These are phyloP conservation scores for Pleurotus salmoneostramineus DNA, from an alignment of 768 basidiomycete species.

Conservation along the genomic window DNA sequence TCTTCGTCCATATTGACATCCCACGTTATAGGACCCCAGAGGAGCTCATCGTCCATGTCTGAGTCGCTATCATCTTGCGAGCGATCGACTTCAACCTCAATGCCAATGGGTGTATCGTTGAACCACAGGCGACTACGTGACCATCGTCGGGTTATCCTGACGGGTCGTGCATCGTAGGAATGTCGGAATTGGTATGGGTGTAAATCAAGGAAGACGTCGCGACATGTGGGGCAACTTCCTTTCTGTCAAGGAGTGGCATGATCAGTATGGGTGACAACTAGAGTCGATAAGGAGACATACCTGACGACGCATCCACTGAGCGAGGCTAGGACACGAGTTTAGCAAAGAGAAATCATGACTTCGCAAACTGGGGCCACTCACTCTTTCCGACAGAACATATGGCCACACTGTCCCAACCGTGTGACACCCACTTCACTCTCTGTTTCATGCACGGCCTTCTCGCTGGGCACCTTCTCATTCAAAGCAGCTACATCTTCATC, in stretches of 20 bases:
- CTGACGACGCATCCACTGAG: conserved; percentile 60
- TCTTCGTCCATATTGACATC: not conserved
- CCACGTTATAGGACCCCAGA: not conserved
- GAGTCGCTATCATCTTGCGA: not conserved
- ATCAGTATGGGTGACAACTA: conserved; percentile 1
- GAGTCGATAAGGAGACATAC: conserved; percentile 28
- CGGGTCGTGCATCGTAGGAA: not conserved
- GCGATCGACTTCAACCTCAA: not conserved
- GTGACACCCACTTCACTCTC: conserved; percentile 41
- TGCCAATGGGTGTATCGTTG: not conserved
- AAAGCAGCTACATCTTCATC: not conserved
- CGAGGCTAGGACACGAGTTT: conserved; percentile 33
- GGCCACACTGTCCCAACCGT: conserved; percentile 54
- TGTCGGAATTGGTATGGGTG: conserved; percentile 20
- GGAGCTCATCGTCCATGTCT: not conserved
- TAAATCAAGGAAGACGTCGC: conserved; percentile 54
- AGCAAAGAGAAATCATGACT: conserved; percentile 1
- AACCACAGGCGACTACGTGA: not conserved
- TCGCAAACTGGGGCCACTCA: conserved; percentile 22
- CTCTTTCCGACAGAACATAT: conserved; percentile 68
- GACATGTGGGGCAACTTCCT: conserved; percentile 68
- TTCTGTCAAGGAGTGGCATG: conserved; percentile 34
- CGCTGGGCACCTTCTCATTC: not conserved
- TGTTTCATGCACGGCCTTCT: conserved; percentile 6
- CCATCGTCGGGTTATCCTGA: not conserved